These are phyloP conservation scores for Buxus sempervirens DNA, from an alignment of 164 flowering plant genomes.

Conservation along the genomic window DNA sequence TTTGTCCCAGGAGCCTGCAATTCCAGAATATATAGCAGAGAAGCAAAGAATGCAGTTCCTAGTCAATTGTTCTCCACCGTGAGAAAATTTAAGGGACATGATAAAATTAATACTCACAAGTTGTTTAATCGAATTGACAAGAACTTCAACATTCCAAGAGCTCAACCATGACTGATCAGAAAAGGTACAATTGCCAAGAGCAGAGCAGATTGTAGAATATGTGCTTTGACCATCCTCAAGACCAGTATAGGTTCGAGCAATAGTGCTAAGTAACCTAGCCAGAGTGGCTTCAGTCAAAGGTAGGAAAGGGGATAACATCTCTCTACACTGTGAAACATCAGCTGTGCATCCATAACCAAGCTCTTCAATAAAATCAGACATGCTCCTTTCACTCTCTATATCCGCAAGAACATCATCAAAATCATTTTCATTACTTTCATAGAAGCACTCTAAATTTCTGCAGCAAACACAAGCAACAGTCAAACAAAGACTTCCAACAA, in stretches of 20 bases:
- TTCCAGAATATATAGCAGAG: conserved; percentile 10
- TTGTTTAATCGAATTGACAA: conserved; percentile 74
- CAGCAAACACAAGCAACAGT: conserved; percentile 10
- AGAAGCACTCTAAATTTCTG: conserved; percentile 61
- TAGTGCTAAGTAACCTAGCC: conserved; percentile 60
- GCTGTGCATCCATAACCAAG: conserved; percentile 90
- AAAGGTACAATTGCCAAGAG: conserved; percentile 45
- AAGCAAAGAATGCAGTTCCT: conserved; percentile 1
- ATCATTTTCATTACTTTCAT: conserved; percentile 51
- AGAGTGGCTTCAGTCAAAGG: conserved; percentile 73
- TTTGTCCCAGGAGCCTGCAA: conserved; percentile 75
- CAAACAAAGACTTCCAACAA: background rate
- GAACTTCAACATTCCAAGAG: conserved; percentile 81
- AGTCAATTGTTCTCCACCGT: background rate
- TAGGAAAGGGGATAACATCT: conserved; percentile 61
- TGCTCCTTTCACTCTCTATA: conserved; percentile 75
- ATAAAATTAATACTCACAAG: conserved; percentile 53
- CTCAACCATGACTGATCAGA: conserved; percentile 47
- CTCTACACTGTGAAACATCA: conserved; percentile 68
- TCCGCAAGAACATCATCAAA: conserved; percentile 78
- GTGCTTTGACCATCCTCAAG: conserved; percentile 63
- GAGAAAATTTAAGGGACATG: too few relatives aligned
- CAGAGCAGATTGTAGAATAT: conserved; percentile 55
- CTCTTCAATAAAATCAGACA: conserved; percentile 79
- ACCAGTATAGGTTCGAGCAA: conserved; percentile 60